Evolutionary conservation across 2,329 filamentous ascomycete species (phyloP), one percentile per base, ranked within the genome.

Genomic region (Colletotrichum chlorophyti): DNA sequence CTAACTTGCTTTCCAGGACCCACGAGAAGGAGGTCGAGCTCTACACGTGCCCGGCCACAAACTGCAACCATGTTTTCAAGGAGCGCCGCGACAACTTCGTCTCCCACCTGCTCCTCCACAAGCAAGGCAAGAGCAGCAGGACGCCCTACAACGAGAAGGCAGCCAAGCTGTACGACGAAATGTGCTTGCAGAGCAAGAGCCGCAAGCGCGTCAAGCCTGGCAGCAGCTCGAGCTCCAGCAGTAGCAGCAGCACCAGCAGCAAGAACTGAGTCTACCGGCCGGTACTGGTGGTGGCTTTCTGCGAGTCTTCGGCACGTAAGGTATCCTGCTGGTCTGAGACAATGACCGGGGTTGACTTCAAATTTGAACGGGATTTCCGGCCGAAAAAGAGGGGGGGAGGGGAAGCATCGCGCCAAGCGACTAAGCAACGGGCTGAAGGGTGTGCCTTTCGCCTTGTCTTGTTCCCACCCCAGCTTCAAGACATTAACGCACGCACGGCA

Each of bases 21-120:
- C 58, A 60, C n/a, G 61, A 58, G 43, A 61, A 49, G 21, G 55
- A 59, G 31, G 59, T 54, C 50, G 61, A 63, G 48, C 24, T 61
- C 21, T 61, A 63, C 53, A 53, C 52, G 15, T 63, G 61, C 45
- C 61, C 61, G 4, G 61, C 61, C 12, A 60, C 59, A 29, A 60
- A 60, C 21, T 59, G 55, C 43, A 59, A 59, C 51, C 60, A 63
- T 35, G 59, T 59, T 3, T 63, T 63, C 46, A 63, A 62, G 59
- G 61, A 64, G 32, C 60, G 63, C 49, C 54, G 62, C 21, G 63
- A 65, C 52, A 65, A 65, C 60, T 65, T 64, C 53, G 62, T 64
- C 45, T 60, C 61, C 4, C 63, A 65, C 50, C 58, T 65, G 19
- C 57, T 53, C 49, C 63, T 64, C 11, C 63, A 65, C 60, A 61